phyloP scores from a whole-genome alignment of 805 yeast genomes.

The Tetrapisispora pingtungensis region DNA sequence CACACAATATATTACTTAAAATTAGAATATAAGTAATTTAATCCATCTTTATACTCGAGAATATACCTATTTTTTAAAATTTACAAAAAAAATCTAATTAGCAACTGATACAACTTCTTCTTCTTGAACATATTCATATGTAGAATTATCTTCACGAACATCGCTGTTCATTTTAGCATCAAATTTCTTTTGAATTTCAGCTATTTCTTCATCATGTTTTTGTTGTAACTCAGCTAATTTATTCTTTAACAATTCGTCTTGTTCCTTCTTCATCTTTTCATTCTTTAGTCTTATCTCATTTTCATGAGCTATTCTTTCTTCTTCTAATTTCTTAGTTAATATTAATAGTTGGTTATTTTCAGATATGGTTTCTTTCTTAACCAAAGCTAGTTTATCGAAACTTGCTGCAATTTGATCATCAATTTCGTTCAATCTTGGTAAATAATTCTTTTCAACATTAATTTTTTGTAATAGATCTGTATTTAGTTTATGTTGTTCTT shows the following conservation, averaged over 20 bases:
- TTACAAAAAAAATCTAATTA: neutral
- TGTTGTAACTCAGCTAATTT: constrained; percentile 19
- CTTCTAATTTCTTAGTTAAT: constrained; percentile 22
- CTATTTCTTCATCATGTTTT: constrained; percentile 18
- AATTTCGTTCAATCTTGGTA: constrained; percentile 18
- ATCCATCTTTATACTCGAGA: neutral
- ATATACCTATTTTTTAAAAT: no score
- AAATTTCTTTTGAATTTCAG: constrained; percentile 13
- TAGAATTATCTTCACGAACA: constrained; percentile 9
- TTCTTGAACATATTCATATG: constrained; percentile 18
- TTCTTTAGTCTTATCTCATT: constrained; percentile 16
- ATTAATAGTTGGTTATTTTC: constrained; percentile 20
- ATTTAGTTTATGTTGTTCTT: constrained; percentile 11
- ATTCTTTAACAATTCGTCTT: constrained; percentile 18
- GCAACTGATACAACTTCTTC: constrained; percentile 13
- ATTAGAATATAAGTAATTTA: no score
- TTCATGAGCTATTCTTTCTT: constrained; percentile 21
- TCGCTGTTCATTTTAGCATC: constrained; percentile 1
- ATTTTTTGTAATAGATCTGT: constrained; percentile 11
- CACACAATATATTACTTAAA: neutral
- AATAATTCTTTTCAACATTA: constrained; percentile 15
- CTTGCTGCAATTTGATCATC: constrained; percentile 15
- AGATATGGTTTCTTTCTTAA: constrained; percentile 24
- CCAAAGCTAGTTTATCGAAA: constrained; percentile 14
- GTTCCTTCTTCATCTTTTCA: constrained; percentile 16